A percentile compares a stretch with the other conserved stretches of the same genome.
Conservation (phyloP, 2,329 filamentous ascomycete genomes). For the Chalaropsis thielavioides region DNA sequence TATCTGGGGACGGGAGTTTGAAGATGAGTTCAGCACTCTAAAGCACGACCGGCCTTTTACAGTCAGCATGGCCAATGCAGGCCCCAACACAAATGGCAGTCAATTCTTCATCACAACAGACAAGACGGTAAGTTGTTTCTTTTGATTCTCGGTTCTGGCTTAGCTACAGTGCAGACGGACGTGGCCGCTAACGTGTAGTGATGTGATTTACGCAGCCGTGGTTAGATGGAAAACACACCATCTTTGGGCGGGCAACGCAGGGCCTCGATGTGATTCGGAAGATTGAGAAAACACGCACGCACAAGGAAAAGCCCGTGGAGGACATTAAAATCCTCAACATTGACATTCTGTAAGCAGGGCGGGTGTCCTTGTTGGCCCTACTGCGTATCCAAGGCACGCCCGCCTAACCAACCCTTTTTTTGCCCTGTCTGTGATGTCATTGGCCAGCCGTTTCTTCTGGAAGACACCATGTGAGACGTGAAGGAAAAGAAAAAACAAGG, state of each 20-base stretch:
- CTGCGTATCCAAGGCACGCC: not conserved
- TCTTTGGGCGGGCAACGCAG: conserved; percentile 81
- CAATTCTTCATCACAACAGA: conserved; percentile 99
- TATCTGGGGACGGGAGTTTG: conserved; percentile 86
- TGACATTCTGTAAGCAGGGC: conserved; percentile 33
- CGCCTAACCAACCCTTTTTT: not conserved
- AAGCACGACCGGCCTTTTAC: conserved; percentile 95
- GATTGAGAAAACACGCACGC: conserved; percentile 81
- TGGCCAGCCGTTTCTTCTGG: not conserved
- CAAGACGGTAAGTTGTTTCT: conserved; percentile 53
- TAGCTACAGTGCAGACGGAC: not conserved
- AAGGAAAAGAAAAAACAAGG: not conserved
- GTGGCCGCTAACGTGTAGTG: conserved; percentile 8
- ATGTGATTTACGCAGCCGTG: conserved; percentile 44
- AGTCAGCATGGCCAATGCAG: conserved; percentile 94
- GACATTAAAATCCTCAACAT: conserved; percentile 97
- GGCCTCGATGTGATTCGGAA: conserved; percentile 89
- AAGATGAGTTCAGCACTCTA: conserved; percentile 81
- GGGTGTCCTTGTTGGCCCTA: not conserved
- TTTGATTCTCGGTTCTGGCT: conserved; percentile 19
- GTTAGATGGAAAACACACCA: conserved; percentile 91
- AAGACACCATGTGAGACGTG: not conserved
- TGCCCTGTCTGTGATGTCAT: not conserved
- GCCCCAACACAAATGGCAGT: conserved; percentile 84
- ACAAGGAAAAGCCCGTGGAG: conserved; percentile 86